phyloP scores from a whole-genome alignment of 371 early-diverging fungal species.

The Blakeslea trispora region DNA sequence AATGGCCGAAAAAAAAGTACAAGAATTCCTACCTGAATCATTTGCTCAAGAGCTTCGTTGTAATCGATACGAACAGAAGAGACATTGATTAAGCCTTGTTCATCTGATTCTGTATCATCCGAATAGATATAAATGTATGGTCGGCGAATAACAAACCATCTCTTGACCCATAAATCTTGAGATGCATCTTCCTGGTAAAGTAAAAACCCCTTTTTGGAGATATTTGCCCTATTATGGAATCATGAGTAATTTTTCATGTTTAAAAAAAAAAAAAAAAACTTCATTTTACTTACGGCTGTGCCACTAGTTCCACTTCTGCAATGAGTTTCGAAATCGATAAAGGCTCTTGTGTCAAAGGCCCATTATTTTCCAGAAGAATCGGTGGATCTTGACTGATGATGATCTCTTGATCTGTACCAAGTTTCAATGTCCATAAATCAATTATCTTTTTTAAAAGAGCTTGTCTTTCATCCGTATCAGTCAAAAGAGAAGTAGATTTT shows the following conservation, averaged over 20 bases:
- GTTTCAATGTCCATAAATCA: conserved; percentile 51
- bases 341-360: conserved; percentile 19
- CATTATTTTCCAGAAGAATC: conserved; percentile 2
- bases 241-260: background rate
- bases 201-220: conserved; percentile 63
- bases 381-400: conserved; percentile 57
- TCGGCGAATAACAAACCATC: conserved; percentile 84
- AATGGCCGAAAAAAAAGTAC: background rate
- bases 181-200: conserved; percentile 62
- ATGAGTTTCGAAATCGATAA: conserved; percentile 41
- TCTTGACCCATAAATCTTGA: conserved; percentile 72
- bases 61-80: conserved; percentile 72
- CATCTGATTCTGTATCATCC: conserved; percentile 63
- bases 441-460: conserved; percentile 43
- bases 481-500: conserved; percentile 9
- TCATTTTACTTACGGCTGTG: conserved; percentile 49
- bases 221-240: conserved; percentile 47
- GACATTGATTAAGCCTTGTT: conserved; percentile 76
- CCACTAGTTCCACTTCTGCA: conserved; percentile 59
- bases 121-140: conserved; percentile 83
- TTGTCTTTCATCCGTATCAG: conserved; percentile 11
- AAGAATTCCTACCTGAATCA: conserved; percentile 58
- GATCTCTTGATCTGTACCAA: conserved; percentile 56
- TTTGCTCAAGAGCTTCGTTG: conserved; percentile 62
- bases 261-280: background rate